Conservation (phyloP, 2,329 filamentous ascomycete species). For the Beauveria rudraprayagi region DNA sequence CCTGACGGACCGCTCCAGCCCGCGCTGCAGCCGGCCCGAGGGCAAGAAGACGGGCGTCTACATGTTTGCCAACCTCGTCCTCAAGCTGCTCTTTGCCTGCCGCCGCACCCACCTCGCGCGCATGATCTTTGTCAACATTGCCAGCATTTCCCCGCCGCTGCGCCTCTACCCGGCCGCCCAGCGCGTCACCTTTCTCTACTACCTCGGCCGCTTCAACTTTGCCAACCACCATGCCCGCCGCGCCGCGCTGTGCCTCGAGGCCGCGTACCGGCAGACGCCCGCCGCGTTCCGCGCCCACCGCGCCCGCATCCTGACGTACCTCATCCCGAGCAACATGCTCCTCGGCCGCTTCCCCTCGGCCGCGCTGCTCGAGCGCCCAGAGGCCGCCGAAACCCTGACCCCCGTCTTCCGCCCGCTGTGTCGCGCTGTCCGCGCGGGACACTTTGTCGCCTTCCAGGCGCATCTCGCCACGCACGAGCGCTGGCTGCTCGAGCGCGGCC, state of each 20-base stretch:
- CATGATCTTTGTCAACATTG: slow-evolving; percentile 84
- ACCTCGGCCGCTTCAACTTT: slow-evolving; percentile 84
- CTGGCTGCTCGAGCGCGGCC: slow-evolving; percentile 69
- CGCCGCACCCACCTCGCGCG: slow-evolving; percentile 75
- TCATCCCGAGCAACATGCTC: slow-evolving; percentile 75
- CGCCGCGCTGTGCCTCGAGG: slow-evolving; percentile 65
- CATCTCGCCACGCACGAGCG: slow-evolving; percentile 55
- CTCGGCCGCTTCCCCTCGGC: slow-evolving; percentile 73
- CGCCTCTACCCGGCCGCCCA: slow-evolving; percentile 76
- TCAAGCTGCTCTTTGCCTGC: slow-evolving; percentile 84
- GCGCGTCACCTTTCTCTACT: slow-evolving; percentile 88
- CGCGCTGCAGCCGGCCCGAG: slow-evolving; percentile 56
- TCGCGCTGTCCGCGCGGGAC: slow-evolving; percentile 61
- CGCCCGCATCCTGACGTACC: slow-evolving; percentile 70
- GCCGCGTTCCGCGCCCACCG: slow-evolving; percentile 61
- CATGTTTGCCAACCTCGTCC: slow-evolving; percentile 80
- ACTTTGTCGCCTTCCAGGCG: slow-evolving; percentile 65
- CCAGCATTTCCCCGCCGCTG: slow-evolving; percentile 72
- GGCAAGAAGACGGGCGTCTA: slow-evolving; percentile 86
- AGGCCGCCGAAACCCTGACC: slow-evolving; percentile 54
- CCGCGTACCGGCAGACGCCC: slow-evolving; percentile 67
- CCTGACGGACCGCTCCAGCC: slow-evolving; percentile 67
- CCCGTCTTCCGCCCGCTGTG: slow-evolving; percentile 68
- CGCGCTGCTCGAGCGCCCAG: slow-evolving; percentile 58
- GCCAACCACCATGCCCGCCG: slow-evolving; percentile 75